Conservation (phyloP, 2,329 filamentous ascomycete species). For the Didymosphaeria variabile region DNA sequence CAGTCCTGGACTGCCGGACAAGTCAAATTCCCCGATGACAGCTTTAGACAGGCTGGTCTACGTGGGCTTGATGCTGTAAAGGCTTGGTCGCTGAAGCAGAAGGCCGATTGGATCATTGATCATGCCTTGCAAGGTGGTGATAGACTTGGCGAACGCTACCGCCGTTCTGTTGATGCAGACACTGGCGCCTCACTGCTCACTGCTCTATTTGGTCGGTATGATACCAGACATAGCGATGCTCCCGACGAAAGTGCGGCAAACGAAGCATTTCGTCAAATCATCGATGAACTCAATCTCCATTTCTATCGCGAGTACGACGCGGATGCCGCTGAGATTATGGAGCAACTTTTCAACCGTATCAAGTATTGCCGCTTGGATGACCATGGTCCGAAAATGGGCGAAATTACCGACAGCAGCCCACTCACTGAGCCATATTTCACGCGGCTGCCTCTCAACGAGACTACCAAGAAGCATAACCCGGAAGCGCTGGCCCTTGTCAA, state of each 20-base stretch:
- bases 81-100: constrained; percentile 64
- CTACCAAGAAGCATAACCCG: constrained; percentile 77
- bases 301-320: constrained; percentile 92
- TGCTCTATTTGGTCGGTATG: constrained; percentile 74
- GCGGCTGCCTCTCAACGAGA: constrained; percentile 79
- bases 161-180: constrained; percentile 73
- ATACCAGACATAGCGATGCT: constrained; percentile 59
- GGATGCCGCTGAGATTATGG: constrained; percentile 82
- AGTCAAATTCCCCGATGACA: constrained; percentile 63
- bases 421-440: constrained; percentile 97
- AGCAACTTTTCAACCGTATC: constrained; percentile 92
- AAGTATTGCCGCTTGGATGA: constrained; percentile 96
- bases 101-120: constrained; percentile 71
- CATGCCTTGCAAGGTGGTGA: constrained; percentile 76
- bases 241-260: constrained; percentile 62
- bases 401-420: constrained; percentile 78
- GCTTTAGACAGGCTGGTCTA: constrained; percentile 57
- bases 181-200: constrained; percentile 75
- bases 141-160: constrained; percentile 80
- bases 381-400: constrained; percentile 85
- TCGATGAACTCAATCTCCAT: constrained; percentile 86
- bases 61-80: constrained; percentile 64
- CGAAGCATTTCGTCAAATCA: constrained; percentile 66
- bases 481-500: constrained; percentile 86
- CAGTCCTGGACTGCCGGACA: constrained; percentile 75